Percentiles rank a stretch among this genome's conserved stretches.
Conservation (phyloP, 2,329 filamentous ascomycete species). For the Penicillium sp. region DNA sequence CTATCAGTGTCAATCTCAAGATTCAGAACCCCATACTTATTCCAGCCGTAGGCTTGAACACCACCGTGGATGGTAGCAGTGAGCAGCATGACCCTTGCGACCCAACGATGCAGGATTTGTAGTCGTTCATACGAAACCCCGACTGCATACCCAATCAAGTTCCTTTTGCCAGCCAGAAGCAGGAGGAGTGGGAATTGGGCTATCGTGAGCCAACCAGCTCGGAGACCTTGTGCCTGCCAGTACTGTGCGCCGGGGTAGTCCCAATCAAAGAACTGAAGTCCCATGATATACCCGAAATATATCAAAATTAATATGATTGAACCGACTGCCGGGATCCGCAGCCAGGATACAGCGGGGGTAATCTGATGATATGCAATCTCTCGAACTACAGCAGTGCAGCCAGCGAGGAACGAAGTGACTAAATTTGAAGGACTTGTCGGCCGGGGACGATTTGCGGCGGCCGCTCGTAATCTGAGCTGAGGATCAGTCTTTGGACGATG, state of each 20-base stretch:
- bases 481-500: background rate
- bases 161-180: constrained; percentile 41
- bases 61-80: constrained; percentile 27
- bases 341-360: constrained; percentile 21
- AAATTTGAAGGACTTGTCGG: constrained; percentile 33
- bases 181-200: constrained; percentile 40
- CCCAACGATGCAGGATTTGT: constrained; percentile 37
- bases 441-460: constrained; percentile 28
- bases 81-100: constrained; percentile 31
- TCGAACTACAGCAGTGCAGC: constrained; percentile 32
- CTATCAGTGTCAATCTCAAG: constrained; percentile 7
- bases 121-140: constrained; percentile 34
- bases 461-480: constrained; percentile 31
- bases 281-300: constrained; percentile 6
- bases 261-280: constrained; percentile 3
- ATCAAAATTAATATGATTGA: constrained; percentile 3
- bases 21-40: constrained; percentile 6
- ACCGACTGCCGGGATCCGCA: constrained; percentile 21
- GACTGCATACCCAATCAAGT: constrained; percentile 31
- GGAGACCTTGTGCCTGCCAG: constrained; percentile 15
- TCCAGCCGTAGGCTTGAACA: constrained; percentile 6
- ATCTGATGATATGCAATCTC: constrained; percentile 36
- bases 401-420: constrained; percentile 21
- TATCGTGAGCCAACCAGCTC: constrained; percentile 38
- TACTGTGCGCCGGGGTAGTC: constrained; percentile 3